Evolutionary conservation across 805 yeast genomes (phyloP), one percentile per base, ranked within the genome.

Genomic region (Teunomyces lycoperdinae): DNA sequence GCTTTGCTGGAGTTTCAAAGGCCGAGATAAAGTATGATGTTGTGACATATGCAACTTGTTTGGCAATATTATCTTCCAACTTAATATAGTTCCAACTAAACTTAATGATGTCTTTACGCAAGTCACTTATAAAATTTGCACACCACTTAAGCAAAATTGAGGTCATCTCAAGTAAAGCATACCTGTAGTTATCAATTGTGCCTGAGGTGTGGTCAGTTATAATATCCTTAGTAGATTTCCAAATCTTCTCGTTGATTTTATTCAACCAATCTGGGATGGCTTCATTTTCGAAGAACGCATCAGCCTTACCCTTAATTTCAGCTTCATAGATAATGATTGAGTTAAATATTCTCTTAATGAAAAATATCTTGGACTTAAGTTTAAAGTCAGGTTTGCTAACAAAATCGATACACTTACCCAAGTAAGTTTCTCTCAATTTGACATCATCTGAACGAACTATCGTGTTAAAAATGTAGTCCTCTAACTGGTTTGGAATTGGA

Each of bases 71-170:
- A 61, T 94, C 99, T 52, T 91, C 97, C 29, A 91, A 70, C 56
- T 89, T 89, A 60, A 94, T 85, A 58, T 84, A 87, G 55, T 88
- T 87, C 99, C 99, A 94, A 56, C 90, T 87, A 68, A 90, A 94
- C 63, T 89, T 89, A 64, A 94, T 89, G 38, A 94, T 81, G 56
- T 90, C 96, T 60, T 89, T 92, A 38, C 87, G 76, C 54, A 79
- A 76, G 11, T 81, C 85, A 6, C 78, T 69, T 24, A 89, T 75
- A 9, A 74, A 66, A 0, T 69, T 64, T 0, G 96, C 83, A 1
- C 87, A 83, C 66, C 82, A 79, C 58, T 84, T 83, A 24, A 90
- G 79, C 39, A 94, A 68, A 39, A 86, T 67, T 0, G 96, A 83
- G 0, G 98, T 86, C 61, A 90, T 65, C 55, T 91, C 96, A 17